These are phyloP conservation scores for Agrocybe pediades DNA, from an alignment of 768 basidiomycete species.

Conservation along the genomic window DNA sequence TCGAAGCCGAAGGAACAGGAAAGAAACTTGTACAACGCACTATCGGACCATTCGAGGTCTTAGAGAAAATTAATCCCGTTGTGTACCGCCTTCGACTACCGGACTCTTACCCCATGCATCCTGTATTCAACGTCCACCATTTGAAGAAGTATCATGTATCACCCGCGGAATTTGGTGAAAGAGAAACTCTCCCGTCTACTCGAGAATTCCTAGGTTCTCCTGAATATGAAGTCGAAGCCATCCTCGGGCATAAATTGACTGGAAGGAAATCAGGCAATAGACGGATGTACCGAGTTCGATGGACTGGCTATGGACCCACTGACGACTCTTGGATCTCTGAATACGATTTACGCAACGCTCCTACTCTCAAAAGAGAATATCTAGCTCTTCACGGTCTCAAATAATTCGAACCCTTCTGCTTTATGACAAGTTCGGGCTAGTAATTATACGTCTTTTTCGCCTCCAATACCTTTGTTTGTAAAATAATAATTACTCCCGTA, in stretches of 20 bases:
- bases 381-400: constrained; percentile 1
- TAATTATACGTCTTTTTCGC: too few relatives aligned
- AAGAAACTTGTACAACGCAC: constrained; percentile 22
- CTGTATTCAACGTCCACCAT: constrained; percentile 23
- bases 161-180: constrained; percentile 13
- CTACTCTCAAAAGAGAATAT: too few relatives aligned
- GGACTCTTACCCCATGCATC: constrained; percentile 25
- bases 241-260: constrained; percentile 2
- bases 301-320: constrained; percentile 21
- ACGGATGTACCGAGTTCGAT: constrained; percentile 16
- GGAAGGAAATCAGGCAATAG: constrained; percentile 16
- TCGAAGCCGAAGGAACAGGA: constrained; percentile 21
- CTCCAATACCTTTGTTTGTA: too few relatives aligned
- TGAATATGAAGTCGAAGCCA: constrained; percentile 21
- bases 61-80: constrained; percentile 22
- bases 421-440: too few relatives aligned
- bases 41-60: constrained; percentile 26
- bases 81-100: constrained; percentile 25
- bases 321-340: constrained; percentile 26
- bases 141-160: constrained; percentile 20
- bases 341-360: constrained; percentile 21
- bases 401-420: too few relatives aligned
- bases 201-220: constrained; percentile 15
- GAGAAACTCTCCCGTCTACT: constrained; percentile 12
- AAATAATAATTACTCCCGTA: too few relatives aligned